These are phyloP conservation scores for Lasiodiplodia theobromae DNA, from an alignment of 2,329 filamentous ascomycete genomes.

Conservation along the genomic window DNA sequence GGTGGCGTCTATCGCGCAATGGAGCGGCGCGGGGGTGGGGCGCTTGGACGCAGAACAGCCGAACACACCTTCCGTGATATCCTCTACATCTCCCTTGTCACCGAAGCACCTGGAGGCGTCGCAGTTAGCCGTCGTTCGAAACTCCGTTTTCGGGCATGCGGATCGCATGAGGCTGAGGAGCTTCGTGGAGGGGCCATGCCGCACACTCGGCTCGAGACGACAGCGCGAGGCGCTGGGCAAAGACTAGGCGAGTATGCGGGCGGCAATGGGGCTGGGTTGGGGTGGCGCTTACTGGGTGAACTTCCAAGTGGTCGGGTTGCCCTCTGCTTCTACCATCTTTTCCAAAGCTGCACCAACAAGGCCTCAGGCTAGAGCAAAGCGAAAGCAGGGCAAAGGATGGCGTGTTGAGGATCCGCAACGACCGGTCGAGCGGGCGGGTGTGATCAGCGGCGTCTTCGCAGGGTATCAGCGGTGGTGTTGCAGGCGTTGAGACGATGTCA, in stretches of 20 bases:
- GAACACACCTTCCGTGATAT: conserved; percentile 83
- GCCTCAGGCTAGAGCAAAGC: conserved; percentile 22
- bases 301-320: conserved; percentile 97
- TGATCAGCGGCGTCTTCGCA: conserved; percentile 27
- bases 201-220: background rate
- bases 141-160: background rate
- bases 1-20: background rate
- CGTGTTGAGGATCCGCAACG: conserved; percentile 18
- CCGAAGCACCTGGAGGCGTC: conserved; percentile 81
- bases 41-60: conserved; percentile 27
- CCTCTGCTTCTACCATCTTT: conserved; percentile 96
- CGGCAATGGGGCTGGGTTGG: conserved; percentile 5
- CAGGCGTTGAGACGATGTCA: conserved; percentile 29
- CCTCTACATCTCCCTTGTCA: conserved; percentile 98
- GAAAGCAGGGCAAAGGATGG: conserved; percentile 3
- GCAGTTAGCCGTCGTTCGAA: conserved; percentile 17
- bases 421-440: conserved; percentile 10
- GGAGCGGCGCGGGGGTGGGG: conserved; percentile 25
- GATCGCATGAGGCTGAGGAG: background rate
- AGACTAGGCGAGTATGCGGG: background rate
- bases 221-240: background rate
- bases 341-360: conserved; percentile 32
- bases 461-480: conserved; percentile 29
- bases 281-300: conserved; percentile 87
- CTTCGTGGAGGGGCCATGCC: conserved; percentile 6